Evolutionary conservation across 352 stramenopile genomes (phyloP).

Genomic region (Proteromonas lacertae): DNA sequence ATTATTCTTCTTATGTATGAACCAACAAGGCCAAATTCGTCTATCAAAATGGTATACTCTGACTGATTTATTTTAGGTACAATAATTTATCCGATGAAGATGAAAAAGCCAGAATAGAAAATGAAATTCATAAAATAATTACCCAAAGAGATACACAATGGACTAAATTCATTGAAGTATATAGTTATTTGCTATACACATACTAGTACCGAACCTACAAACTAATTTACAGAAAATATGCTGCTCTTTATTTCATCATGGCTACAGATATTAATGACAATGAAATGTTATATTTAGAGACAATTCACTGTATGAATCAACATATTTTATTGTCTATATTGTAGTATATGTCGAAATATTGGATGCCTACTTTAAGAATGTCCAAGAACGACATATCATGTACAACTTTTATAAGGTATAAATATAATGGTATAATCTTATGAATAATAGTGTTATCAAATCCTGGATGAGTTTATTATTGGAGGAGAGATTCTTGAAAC

Average conservation of each 20-base stretch:
- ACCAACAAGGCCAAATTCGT: slow-evolving; percentile 88
- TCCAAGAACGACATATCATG: slow-evolving; percentile 64
- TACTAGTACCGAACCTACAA: slow-evolving; percentile 85
- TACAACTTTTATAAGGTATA: slow-evolving; percentile 67
- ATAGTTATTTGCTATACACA: slow-evolving; percentile 7
- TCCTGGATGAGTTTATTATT: slow-evolving; percentile 70
- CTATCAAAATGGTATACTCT: slow-evolving; percentile 92
- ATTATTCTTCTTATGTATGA: slow-evolving; percentile 90
- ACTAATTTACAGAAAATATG: slow-evolving; percentile 90
- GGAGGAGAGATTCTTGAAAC: slow-evolving; percentile 62
- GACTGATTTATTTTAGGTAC: no score
- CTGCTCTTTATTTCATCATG: slow-evolving; percentile 76
- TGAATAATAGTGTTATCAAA: slow-evolving; percentile 31
- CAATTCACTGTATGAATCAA: no score
- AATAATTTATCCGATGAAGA: slow-evolving; percentile 28
- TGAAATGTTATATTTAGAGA: slow-evolving; percentile 82
- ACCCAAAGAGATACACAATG: slow-evolving; percentile 42
- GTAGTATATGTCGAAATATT: slow-evolving; percentile 89
- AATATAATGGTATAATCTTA: neutral
- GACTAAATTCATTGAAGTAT: slow-evolving; percentile 61
- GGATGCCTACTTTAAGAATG: slow-evolving; percentile 89
- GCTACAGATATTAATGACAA: slow-evolving; percentile 72
- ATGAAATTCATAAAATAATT: slow-evolving; percentile 51
- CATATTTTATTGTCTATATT: no score
- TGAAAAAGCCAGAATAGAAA: slow-evolving; percentile 25